Conservation (phyloP, 768 basidiomycete species). For the Xerocomus spinulosus region DNA sequence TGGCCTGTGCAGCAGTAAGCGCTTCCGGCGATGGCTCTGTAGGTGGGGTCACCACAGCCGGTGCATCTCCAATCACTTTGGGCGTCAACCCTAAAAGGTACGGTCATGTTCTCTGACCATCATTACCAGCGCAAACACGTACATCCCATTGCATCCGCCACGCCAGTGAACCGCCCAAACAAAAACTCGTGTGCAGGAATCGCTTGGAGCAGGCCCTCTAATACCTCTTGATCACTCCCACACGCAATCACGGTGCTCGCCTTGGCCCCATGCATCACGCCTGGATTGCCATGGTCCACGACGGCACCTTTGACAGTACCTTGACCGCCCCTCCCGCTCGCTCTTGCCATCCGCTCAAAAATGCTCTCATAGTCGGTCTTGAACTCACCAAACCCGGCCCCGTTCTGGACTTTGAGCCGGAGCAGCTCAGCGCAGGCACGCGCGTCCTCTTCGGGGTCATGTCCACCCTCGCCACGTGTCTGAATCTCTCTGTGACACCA, state of each 20-base stretch:
- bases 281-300: conserved; percentile 82
- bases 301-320: conserved; percentile 57
- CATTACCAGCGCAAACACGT: conserved; percentile 24
- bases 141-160: conserved; percentile 85
- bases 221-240: conserved; percentile 69
- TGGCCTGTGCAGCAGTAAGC: conserved; percentile 36
- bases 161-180: conserved; percentile 78
- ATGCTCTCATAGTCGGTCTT: conserved; percentile 82
- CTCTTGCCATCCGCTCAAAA: conserved; percentile 76
- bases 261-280: conserved; percentile 80
- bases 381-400: conserved; percentile 80
- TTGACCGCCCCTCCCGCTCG: conserved; percentile 37
- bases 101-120: not conserved
- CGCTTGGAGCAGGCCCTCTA: conserved; percentile 61
- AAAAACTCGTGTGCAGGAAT: conserved; percentile 69
- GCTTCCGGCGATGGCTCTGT: conserved; percentile 34
- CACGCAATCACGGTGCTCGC: conserved; percentile 76
- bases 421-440: conserved; percentile 82
- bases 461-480: conserved; percentile 74
- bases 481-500: conserved; percentile 93
- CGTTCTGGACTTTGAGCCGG: conserved; percentile 72
- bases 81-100: conserved; percentile 54
- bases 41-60: conserved; percentile 17
- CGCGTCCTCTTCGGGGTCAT: conserved; percentile 95
- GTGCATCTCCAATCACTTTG: conserved; percentile 41